These are phyloP conservation scores for Gynochthodes officinalis DNA, from an alignment of 257 asterid species.

Conservation along the genomic window DNA sequence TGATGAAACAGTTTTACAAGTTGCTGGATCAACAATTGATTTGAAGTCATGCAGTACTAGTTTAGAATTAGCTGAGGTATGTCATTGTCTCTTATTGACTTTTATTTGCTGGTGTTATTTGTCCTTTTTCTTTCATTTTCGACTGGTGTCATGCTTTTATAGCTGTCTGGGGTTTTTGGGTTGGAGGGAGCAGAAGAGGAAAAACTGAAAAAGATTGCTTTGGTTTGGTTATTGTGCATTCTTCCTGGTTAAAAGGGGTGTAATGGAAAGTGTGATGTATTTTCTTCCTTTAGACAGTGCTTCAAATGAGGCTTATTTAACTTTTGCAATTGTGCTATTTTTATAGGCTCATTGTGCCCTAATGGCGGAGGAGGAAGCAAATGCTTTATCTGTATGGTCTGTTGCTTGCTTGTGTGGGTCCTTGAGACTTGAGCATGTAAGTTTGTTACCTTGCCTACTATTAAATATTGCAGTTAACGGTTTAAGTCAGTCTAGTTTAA, in stretches of 20 bases:
- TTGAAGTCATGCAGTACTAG: constrained; percentile 80
- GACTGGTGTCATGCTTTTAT: not conserved
- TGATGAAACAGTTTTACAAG: constrained; percentile 58
- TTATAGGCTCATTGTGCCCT: constrained; percentile 77
- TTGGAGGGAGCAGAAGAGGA: not conserved
- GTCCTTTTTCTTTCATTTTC: not conserved
- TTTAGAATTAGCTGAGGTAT: constrained; percentile 93
- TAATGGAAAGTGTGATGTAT: not conserved
- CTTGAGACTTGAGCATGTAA: constrained; percentile 89
- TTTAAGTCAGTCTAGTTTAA: not conserved
- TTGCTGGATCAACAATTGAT: constrained; percentile 85
- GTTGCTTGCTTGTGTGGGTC: constrained; percentile 96
- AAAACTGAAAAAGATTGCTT: not conserved
- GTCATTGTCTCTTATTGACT: not conserved
- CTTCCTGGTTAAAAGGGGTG: not conserved
- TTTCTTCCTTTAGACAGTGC: constrained; percentile 2
- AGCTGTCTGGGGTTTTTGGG: not conserved
- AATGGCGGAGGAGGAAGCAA: constrained; percentile 96
- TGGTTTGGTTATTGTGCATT: not conserved
- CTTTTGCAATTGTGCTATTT: not conserved
- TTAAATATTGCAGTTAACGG: no score
- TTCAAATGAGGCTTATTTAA: not conserved
- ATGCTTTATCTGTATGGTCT: constrained; percentile 94
- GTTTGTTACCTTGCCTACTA: constrained; percentile 13
- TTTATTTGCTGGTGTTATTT: not conserved